Evolutionary conservation across 768 basidiomycete genomes (phyloP).

Genomic region (Chlorophyllum brunneum): DNA sequence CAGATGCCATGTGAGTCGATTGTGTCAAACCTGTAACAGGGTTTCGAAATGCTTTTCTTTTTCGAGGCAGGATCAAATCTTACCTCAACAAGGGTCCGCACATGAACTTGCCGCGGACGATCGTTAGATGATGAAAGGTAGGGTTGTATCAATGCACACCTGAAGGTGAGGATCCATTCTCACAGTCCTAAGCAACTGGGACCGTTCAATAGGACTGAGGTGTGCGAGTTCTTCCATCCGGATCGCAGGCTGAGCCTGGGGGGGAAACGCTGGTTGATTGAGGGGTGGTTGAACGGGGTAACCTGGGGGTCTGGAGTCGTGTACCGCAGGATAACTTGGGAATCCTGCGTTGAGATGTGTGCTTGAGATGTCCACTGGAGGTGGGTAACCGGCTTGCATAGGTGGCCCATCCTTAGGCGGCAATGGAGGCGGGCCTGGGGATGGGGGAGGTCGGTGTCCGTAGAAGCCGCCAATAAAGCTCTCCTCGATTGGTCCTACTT

Average conservation of each 20-base stretch:
- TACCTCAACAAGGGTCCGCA: constrained; percentile 78
- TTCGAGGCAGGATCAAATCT: constrained; percentile 11
- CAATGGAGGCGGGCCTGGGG: constrained; percentile 42
- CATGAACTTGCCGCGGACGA: constrained; percentile 57
- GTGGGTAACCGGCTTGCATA: background rate
- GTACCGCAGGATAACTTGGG: background rate
- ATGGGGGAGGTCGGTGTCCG: constrained; percentile 26
- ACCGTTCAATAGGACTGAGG: constrained; percentile 61
- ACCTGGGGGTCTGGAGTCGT: background rate
- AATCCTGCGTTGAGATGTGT: background rate
- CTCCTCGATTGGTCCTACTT: constrained; percentile 59
- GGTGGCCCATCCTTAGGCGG: constrained; percentile 44
- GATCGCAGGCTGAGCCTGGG: constrained; percentile 26
- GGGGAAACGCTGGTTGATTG: constrained; percentile 8
- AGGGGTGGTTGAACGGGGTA: background rate
- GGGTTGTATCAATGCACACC: constrained; percentile 23
- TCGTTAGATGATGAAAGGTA: constrained; percentile 5
- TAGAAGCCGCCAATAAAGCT: constrained; percentile 56
- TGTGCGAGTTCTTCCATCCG: constrained; percentile 39
- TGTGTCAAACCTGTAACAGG: constrained; percentile 70
- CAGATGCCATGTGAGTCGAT: constrained; percentile 74
- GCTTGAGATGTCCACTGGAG: background rate
- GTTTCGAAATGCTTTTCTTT: constrained; percentile 1
- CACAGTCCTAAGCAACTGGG: constrained; percentile 50
- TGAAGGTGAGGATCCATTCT: constrained; percentile 81